Evolutionary conservation across 2,329 filamentous ascomycete genomes (phyloP).

Genomic region (Decorospora gaudefroyi): DNA sequence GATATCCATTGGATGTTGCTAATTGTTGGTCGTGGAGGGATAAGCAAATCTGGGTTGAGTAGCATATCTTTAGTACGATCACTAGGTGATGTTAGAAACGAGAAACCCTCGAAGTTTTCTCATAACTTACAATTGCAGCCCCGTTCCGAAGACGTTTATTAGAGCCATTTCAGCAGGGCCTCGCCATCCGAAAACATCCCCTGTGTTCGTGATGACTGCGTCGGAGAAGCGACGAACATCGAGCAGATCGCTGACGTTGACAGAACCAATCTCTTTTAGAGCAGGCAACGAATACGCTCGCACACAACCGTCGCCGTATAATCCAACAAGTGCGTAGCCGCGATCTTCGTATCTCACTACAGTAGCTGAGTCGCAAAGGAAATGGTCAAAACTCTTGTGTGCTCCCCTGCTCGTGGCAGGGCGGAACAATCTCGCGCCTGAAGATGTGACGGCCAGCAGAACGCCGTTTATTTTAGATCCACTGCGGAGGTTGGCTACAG

Average conservation of each 20-base stretch:
- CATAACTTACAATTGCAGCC: conserved; percentile 62
- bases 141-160: conserved; percentile 82
- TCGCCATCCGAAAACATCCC: conserved; percentile 85
- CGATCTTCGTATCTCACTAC: conserved; percentile 75
- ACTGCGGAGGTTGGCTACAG: conserved; percentile 75
- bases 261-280: conserved; percentile 78
- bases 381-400: conserved; percentile 83
- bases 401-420: conserved; percentile 87
- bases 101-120: not conserved
- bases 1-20: conserved; percentile 96
- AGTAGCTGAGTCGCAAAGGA: conserved; percentile 77
- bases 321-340: conserved; percentile 76
- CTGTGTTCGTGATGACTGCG: conserved; percentile 72
- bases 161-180: conserved; percentile 84
- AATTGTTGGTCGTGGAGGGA: conserved; percentile 86
- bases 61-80: conserved; percentile 68
- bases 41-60: conserved; percentile 72
- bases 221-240: conserved; percentile 74
- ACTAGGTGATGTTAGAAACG: conserved; percentile 37
- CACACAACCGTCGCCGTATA: conserved; percentile 81
- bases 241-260: conserved; percentile 66
- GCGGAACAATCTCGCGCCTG: conserved; percentile 83
- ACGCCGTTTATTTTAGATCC: conserved; percentile 77
- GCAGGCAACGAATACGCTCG: conserved; percentile 86
- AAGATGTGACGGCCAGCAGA: conserved; percentile 73